phyloP scores from a whole-genome alignment of 495 filamentous ascomycete species.

The Penicillium salamii region DNA sequence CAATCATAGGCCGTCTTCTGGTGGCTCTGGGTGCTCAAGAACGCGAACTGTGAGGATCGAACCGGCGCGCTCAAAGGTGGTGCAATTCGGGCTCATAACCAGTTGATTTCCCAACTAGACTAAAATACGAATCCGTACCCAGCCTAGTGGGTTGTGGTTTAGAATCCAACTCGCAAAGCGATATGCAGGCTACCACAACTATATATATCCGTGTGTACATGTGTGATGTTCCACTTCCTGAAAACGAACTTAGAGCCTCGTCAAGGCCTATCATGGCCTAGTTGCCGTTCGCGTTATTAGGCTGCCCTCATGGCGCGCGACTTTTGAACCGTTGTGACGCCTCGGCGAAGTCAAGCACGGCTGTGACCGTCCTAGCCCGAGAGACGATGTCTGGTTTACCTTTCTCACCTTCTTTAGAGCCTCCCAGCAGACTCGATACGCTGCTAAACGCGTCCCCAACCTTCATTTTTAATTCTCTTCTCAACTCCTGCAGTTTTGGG shows the following conservation, averaged over 20 bases:
- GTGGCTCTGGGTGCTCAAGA: too few species aligned
- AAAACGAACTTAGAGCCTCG: conserved; percentile 16
- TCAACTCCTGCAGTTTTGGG: neutral
- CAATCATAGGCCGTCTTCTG: neutral
- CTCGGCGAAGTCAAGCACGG: neutral
- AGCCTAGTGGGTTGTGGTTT: too few species aligned
- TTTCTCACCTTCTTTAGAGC: too few species aligned
- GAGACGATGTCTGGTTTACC: neutral
- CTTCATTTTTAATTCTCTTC: neutral
- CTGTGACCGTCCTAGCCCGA: neutral
- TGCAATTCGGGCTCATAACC: too few species aligned
- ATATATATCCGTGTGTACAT: too few species aligned
- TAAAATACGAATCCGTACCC: too few species aligned
- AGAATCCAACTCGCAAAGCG: too few species aligned
- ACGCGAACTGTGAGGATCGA: too few species aligned
- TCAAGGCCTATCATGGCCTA: conserved; percentile 22
- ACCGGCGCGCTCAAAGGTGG: too few species aligned
- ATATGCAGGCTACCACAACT: too few species aligned
- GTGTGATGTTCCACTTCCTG: conserved; percentile 11
- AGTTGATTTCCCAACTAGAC: too few species aligned
- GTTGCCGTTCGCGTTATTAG: conserved; percentile 14
- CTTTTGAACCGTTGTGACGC: conserved; percentile 4
- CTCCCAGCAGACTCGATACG: too few species aligned
- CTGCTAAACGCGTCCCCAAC: neutral
- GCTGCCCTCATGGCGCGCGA: conserved; percentile 24